Conservation (phyloP, 495 filamentous ascomycete genomes). For the Penicillium steckii region DNA sequence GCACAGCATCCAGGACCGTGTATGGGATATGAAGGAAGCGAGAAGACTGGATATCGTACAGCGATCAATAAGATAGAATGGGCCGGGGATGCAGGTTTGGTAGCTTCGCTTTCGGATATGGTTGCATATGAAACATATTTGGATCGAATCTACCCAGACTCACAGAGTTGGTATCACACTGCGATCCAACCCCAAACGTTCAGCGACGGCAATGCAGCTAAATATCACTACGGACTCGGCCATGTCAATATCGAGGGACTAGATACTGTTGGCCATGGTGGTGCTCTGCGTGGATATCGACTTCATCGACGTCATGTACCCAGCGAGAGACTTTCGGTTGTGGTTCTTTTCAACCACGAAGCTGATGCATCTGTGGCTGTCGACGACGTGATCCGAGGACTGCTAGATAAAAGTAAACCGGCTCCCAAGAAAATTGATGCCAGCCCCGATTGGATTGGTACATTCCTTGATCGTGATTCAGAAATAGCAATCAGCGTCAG, state of each 20-base stretch:
- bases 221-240: slow-evolving; percentile 26
- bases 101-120: slow-evolving; percentile 36
- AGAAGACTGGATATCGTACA: slow-evolving; percentile 15
- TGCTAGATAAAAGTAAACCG: slow-evolving; percentile 13
- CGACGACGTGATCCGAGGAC: slow-evolving; percentile 15
- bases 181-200: slow-evolving; percentile 16
- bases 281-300: slow-evolving; percentile 35
- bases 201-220: slow-evolving; percentile 20
- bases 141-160: slow-evolving; percentile 16
- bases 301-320: slow-evolving; percentile 26
- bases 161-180: slow-evolving; percentile 25
- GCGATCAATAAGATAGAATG: slow-evolving; percentile 33
- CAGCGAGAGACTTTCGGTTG: slow-evolving; percentile 24
- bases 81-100: slow-evolving; percentile 36
- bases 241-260: slow-evolving; percentile 15
- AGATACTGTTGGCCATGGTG: slow-evolving; percentile 26
- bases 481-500: slow-evolving; percentile 19
- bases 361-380: slow-evolving; percentile 12
- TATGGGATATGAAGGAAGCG: slow-evolving; percentile 34
- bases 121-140: slow-evolving; percentile 34
- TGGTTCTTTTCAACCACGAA: slow-evolving; percentile 32
- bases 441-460: slow-evolving; percentile 17
- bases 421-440: neutral
- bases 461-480: slow-evolving; percentile 29
- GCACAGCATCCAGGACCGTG: slow-evolving; percentile 26